These are phyloP conservation scores for Isoetes taiwanensis DNA, from an alignment of 75 land plant genomes.

Conservation along the genomic window DNA sequence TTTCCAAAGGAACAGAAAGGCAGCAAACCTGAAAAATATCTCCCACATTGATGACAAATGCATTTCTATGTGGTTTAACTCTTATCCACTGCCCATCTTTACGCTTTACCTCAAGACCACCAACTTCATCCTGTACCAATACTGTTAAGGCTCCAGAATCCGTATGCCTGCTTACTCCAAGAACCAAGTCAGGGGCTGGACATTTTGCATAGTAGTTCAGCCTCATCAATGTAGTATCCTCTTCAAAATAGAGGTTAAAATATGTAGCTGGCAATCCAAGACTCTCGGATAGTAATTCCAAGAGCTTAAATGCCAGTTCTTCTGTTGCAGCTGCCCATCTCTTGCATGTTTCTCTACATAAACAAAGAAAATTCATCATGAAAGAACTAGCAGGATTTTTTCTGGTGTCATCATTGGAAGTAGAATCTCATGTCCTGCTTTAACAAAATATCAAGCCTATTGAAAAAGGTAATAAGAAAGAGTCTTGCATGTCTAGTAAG, in stretches of 20 bases:
- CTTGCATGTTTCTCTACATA: constrained; percentile 45
- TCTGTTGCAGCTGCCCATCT: constrained; percentile 36
- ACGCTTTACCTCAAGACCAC: constrained; percentile 50
- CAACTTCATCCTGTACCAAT: constrained; percentile 61
- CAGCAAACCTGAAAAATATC: constrained; percentile 71
- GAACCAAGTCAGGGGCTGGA: constrained; percentile 51
- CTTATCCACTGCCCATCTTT: constrained; percentile 78
- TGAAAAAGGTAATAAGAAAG: neutral
- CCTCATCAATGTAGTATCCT: constrained; percentile 32
- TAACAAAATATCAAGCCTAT: too few species aligned
- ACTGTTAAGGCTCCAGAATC: constrained; percentile 55
- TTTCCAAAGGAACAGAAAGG: too few species aligned
- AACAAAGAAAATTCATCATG: constrained; percentile 14
- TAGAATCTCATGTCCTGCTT: too few species aligned
- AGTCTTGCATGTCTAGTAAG: neutral
- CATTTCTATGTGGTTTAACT: constrained; percentile 44
- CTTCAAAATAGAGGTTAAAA: constrained; percentile 33
- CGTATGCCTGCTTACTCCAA: constrained; percentile 75
- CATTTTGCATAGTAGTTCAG: constrained; percentile 76
- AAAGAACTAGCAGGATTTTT: too few species aligned
- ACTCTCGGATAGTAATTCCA: constrained; percentile 46
- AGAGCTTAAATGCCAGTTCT: constrained; percentile 40
- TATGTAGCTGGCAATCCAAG: constrained; percentile 33
- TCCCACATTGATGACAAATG: constrained; percentile 67
- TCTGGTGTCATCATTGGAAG: too few species aligned